phyloP scores from a whole-genome alignment of 1,284 basidiomycete species.

The Cutaneotrichosporon cavernicola region DNA sequence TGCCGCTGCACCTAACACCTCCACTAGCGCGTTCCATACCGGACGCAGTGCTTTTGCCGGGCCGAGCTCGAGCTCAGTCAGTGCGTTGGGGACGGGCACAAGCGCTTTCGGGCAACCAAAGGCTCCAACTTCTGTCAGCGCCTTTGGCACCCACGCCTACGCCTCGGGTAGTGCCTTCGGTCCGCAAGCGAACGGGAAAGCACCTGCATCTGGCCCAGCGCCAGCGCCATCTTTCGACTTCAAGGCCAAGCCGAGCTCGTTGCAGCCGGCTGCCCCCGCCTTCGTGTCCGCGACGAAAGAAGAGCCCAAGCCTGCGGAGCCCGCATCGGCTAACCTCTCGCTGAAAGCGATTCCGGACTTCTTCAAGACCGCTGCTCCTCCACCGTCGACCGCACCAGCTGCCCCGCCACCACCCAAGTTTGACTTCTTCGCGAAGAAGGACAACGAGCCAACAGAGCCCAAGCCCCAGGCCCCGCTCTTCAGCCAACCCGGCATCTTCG shows the following conservation, averaged over 20 bases:
- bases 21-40: background rate
- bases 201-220: background rate
- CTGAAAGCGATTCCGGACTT: background rate
- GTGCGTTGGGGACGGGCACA: background rate
- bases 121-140: background rate
- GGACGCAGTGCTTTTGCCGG: background rate
- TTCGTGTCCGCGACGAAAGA: background rate
- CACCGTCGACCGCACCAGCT: constrained; percentile 4
- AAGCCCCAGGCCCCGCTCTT: constrained; percentile 7
- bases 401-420: constrained; percentile 9
- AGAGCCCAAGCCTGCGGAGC: background rate
- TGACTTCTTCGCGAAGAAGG: constrained; percentile 14
- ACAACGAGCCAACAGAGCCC: constrained; percentile 1
- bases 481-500: constrained; percentile 3
- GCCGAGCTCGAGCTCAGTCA: background rate
- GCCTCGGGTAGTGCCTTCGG: background rate
- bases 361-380: background rate
- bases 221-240: constrained; percentile 3
- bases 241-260: constrained; percentile 2
- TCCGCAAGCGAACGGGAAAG: background rate
- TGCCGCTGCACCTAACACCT: background rate
- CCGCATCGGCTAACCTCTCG: background rate
- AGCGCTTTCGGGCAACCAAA: background rate
- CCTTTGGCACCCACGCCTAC: background rate
- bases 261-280: background rate